A percentile compares a stretch with the other conserved stretches of the same genome.
phyloP scores from a whole-genome alignment of 192 early-diverging fungal species.

The Glomus cerebriforme region DNA sequence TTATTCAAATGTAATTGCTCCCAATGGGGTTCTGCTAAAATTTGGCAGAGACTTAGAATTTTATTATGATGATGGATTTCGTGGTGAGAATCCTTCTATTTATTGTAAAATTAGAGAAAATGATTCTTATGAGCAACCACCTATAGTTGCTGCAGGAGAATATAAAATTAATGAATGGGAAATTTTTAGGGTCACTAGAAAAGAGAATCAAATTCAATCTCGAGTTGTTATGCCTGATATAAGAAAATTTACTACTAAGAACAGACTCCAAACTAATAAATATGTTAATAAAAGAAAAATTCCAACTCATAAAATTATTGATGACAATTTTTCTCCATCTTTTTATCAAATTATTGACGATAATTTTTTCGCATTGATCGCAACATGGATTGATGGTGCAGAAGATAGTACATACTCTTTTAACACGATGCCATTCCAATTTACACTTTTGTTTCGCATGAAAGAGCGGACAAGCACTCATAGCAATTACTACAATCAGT shows the following conservation, averaged over 20 bases:
- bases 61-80: background rate
- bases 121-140: background rate
- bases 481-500: slow-evolving; percentile 6
- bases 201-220: background rate
- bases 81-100: background rate
- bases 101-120: background rate
- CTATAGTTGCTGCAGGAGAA: background rate
- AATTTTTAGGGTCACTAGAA: background rate
- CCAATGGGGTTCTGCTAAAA: background rate
- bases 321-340: too few species aligned
- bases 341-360: background rate
- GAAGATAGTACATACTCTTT: too few species aligned
- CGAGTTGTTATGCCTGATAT: background rate
- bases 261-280: too few species aligned
- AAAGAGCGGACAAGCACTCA: background rate
- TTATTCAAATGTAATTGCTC: background rate
- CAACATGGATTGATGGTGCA: slow-evolving; percentile 12
- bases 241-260: background rate
- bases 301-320: background rate
- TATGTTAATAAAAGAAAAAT: too few species aligned
- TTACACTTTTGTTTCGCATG: slow-evolving; percentile 9
- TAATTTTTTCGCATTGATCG: background rate
- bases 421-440: slow-evolving; percentile 18
- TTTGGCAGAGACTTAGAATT: background rate
- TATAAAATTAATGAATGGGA: slow-evolving; percentile 1